Base-by-base conservation (phyloP, 2,329 filamentous ascomycete genomes). In the Sporothrix pseudoabietina region DNA sequence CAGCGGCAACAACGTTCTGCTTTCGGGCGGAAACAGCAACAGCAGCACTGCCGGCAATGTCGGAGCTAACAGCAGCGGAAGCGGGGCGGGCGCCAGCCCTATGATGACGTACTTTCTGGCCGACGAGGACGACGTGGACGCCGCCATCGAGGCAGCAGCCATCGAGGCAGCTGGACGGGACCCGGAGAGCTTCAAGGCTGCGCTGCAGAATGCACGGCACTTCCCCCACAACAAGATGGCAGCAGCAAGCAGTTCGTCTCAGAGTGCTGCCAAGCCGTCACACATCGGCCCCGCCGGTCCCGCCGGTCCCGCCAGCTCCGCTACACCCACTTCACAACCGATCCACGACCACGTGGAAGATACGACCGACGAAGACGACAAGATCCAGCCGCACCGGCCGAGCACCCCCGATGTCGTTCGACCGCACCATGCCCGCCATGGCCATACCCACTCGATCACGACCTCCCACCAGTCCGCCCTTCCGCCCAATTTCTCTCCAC, bases 31-130 rank as follows among this genome's bases (percentile, higher is more conserved):
- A 35, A 35, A 41, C 30, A n/a, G 44, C 41, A 57, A 41, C 54
- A 69, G 22, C 52, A 30, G 32, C 59, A 54, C 41, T 30, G 26
- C 26, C 69, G 49, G 52, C 14, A 39, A 26, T 39, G 44, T 52
- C 19, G 57, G 49, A 19, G 52, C 14, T n/a, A 19, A n/a, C n/a
- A 71, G 49, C 54, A 39, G 73, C 41, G 52, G 32, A 65, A 12
- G n/a, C 52, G 57, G 26, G 61, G 52, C 32, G 22, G 35, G 41
- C 0, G 32, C 72, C 30, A 65, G 72, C 73, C 81, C 82, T 71
- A 82, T 84, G 74, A 86, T 87, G 84, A 86, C 84, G 61, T 87
- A 85, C 75, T 84, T 86, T 73, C 77, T 87, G 55, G 82, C 85
- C 74, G 84, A 86, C 74, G 85, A 87, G 77, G 82, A 83, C 69